phyloP scores from a whole-genome alignment of 2,329 filamentous ascomycete genomes.

The Aspergillus sp. region DNA sequence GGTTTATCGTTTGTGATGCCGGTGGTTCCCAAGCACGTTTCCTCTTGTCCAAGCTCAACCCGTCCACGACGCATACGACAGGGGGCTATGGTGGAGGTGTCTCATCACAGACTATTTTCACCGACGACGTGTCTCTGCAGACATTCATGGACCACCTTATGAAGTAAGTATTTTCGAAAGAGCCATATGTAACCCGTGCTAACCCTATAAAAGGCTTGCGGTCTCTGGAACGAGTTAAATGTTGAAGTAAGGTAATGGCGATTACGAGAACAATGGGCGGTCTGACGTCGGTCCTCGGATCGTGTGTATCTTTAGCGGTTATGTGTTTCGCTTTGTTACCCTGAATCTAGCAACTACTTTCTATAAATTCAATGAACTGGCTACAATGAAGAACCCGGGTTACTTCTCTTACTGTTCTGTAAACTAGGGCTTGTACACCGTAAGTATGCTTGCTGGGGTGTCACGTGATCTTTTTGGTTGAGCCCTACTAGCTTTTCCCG shows the following conservation, averaged over 20 bases:
- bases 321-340: slow-evolving; percentile 28
- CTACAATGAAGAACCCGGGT: slow-evolving; percentile 11
- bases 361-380: slow-evolving; percentile 30
- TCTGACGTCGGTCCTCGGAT: slow-evolving; percentile 30
- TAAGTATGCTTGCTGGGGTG: neutral
- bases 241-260: slow-evolving; percentile 30
- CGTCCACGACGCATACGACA: slow-evolving; percentile 92
- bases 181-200: slow-evolving; percentile 15
- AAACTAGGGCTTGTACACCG: neutral
- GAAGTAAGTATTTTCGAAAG: slow-evolving; percentile 66
- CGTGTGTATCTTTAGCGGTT: slow-evolving; percentile 45
- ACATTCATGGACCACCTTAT: slow-evolving; percentile 99
- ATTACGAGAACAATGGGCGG: slow-evolving; percentile 34
- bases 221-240: slow-evolving; percentile 51
- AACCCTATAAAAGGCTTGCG: slow-evolving; percentile 43
- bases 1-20: slow-evolving; percentile 98
- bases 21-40: slow-evolving; percentile 97
- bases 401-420: neutral
- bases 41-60: slow-evolving; percentile 93
- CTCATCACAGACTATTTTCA: slow-evolving; percentile 97
- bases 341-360: slow-evolving; percentile 28
- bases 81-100: slow-evolving; percentile 87
- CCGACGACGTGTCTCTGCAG: slow-evolving; percentile 94
- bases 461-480: slow-evolving; percentile 24
- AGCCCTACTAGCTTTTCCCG: slow-evolving; percentile 25